Evolutionary conservation across 1,139 yeast species (phyloP).

Genomic region (Nakaseomyces bracarensis): DNA sequence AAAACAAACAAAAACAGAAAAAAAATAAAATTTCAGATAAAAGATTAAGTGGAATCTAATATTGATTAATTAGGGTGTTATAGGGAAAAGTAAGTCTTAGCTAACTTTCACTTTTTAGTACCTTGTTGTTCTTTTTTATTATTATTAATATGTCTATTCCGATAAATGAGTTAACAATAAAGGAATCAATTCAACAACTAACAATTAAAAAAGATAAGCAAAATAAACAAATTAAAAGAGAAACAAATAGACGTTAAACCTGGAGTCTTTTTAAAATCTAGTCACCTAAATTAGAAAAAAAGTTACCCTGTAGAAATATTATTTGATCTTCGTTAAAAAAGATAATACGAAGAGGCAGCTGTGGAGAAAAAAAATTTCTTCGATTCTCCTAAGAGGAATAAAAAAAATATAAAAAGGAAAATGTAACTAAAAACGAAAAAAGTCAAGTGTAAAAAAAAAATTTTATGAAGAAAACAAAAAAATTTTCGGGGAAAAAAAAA

Average conservation of each 20-base stretch:
- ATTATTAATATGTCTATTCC: neutral
- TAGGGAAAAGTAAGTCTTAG: too few relatives aligned
- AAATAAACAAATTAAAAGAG: neutral
- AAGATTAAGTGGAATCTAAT: too few relatives aligned
- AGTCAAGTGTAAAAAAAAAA: neutral
- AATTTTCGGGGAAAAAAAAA: constrained; percentile 1
- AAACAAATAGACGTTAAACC: too few relatives aligned
- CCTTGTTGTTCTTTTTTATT: neutral
- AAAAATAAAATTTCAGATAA: neutral
- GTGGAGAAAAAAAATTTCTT: constrained; percentile 5
- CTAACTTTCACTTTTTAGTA: too few relatives aligned
- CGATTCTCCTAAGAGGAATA: neutral
- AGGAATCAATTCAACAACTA: neutral
- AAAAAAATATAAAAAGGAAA: neutral
- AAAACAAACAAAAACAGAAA: neutral
- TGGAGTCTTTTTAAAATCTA: too few relatives aligned
- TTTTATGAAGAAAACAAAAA: neutral
- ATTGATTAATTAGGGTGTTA: too few relatives aligned
- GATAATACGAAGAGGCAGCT: constrained; percentile 4
- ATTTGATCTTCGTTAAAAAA: constrained; percentile 4
- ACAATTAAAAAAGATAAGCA: neutral
- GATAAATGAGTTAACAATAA: neutral
- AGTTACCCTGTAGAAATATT: constrained; percentile 1
- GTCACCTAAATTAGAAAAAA: neutral
- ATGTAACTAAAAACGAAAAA: constrained; percentile 1